These are phyloP conservation scores for Magnusiomyces ingens DNA, from an alignment of 1,139 yeast genomes.

Conservation along the genomic window DNA sequence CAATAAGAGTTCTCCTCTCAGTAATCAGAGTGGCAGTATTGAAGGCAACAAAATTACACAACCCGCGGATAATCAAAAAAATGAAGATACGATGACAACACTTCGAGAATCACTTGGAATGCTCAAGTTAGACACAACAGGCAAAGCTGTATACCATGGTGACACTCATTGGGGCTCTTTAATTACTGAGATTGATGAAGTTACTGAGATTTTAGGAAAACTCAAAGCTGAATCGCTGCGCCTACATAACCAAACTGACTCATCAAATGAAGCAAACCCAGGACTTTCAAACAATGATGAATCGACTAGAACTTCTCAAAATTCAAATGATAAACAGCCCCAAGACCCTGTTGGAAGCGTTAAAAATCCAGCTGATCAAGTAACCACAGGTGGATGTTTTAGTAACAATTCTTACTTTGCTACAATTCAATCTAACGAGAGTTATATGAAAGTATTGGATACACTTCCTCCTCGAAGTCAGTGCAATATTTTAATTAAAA, in stretches of 20 bases:
- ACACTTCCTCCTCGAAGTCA: slow-evolving; percentile 24
- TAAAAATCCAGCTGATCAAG: slow-evolving; percentile 3
- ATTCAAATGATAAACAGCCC: neutral
- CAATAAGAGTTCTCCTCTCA: neutral
- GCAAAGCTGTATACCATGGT: slow-evolving; percentile 33
- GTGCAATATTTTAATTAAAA: slow-evolving; percentile 27
- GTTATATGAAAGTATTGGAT: slow-evolving; percentile 23
- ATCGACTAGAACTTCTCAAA: neutral
- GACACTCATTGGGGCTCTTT: slow-evolving; percentile 34
- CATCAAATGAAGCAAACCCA: neutral
- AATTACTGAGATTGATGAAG: slow-evolving; percentile 29
- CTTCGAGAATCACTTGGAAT: slow-evolving; percentile 32
- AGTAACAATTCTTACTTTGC: slow-evolving; percentile 8
- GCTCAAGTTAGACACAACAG: slow-evolving; percentile 32
- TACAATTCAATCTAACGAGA: slow-evolving; percentile 7
- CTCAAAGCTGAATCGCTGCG: slow-evolving; percentile 10
- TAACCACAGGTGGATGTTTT: slow-evolving; percentile 8
- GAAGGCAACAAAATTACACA: slow-evolving; percentile 16
- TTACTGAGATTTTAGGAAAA: slow-evolving; percentile 25
- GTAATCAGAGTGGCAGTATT: slow-evolving; percentile 9
- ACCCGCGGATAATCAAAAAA: slow-evolving; percentile 4
- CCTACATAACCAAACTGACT: neutral
- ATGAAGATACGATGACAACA: slow-evolving; percentile 17
- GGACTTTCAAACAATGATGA: neutral
- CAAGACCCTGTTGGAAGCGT: neutral